These are phyloP conservation scores for Reutealis trisperma DNA, from an alignment of 345 rosid genomes.

Conservation along the genomic window DNA sequence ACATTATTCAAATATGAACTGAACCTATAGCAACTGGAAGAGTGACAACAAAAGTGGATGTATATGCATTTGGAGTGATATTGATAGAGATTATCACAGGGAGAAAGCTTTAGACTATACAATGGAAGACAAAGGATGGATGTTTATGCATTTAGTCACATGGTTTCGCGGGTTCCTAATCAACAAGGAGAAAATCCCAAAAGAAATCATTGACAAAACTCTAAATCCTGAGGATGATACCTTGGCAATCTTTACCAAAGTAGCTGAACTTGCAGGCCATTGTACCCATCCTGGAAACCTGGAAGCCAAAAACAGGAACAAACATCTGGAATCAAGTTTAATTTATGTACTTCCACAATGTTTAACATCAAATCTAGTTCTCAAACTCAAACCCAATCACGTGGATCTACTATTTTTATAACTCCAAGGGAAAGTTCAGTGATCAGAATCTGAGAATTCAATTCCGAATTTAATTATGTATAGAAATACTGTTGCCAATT, in stretches of 20 bases:
- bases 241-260: constrained; percentile 57
- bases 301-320: constrained; percentile 59
- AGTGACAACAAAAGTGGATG: constrained; percentile 88
- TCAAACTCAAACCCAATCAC: constrained; percentile 43
- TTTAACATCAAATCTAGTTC: constrained; percentile 48
- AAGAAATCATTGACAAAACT: constrained; percentile 52
- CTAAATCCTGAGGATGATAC: constrained; percentile 64
- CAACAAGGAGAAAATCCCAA: constrained; percentile 65
- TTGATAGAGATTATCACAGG: constrained; percentile 86
- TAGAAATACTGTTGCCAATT: no score
- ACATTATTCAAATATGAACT: background rate
- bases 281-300: constrained; percentile 89
- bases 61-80: constrained; percentile 85
- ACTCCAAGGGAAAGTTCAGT: no score
- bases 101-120: constrained; percentile 72
- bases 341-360: constrained; percentile 69
- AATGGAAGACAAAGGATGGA: constrained; percentile 59
- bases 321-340: constrained; percentile 56
- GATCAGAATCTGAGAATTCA: no score
- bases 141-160: constrained; percentile 59
- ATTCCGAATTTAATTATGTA: no score
- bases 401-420: constrained; percentile 13
- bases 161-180: constrained; percentile 74
- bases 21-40: constrained; percentile 77
- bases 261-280: constrained; percentile 85